phyloP scores from a whole-genome alignment of 192 early-diverging fungal species.

The Phycomyces nitens region DNA sequence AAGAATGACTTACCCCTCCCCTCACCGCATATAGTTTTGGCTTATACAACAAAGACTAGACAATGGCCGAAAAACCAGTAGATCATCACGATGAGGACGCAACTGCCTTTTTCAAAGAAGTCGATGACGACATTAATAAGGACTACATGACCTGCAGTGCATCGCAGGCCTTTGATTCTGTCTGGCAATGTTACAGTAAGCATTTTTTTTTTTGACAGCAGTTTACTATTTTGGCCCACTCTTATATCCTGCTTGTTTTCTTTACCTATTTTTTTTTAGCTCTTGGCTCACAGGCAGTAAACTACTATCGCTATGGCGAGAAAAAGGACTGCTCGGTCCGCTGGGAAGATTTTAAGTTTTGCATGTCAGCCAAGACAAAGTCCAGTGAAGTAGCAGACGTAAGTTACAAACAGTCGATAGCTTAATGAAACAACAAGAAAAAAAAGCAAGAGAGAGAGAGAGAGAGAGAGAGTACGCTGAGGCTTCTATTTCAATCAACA shows the following conservation, averaged over 20 bases:
- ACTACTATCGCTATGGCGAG: slow-evolving; percentile 47
- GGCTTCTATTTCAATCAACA: not conserved
- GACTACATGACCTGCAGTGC: slow-evolving; percentile 25
- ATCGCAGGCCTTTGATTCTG: slow-evolving; percentile 27
- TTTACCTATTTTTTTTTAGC: slow-evolving; percentile 10
- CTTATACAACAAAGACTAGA: no score
- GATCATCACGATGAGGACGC: slow-evolving; percentile 12
- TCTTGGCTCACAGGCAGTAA: slow-evolving; percentile 41
- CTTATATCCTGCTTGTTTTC: not conserved
- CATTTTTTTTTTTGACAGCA: not conserved
- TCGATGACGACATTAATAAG: slow-evolving; percentile 19
- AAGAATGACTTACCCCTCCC: no score
- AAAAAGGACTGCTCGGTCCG: slow-evolving; percentile 37
- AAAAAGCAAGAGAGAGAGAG: not conserved
- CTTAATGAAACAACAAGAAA: not conserved
- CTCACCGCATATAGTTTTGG: no score
- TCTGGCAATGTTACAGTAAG: slow-evolving; percentile 32
- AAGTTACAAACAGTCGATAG: not conserved
- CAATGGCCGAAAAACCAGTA: not conserved
- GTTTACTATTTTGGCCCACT: not conserved
- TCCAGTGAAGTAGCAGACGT: slow-evolving; percentile 40
- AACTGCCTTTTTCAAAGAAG: slow-evolving; percentile 18
- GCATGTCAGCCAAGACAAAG: slow-evolving; percentile 44
- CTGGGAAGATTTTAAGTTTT: slow-evolving; percentile 47
- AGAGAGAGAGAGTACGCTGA: not conserved